These are phyloP conservation scores for Austroboletus olivaceoglutinosus DNA, from an alignment of 1,284 basidiomycete species.

Conservation along the genomic window DNA sequence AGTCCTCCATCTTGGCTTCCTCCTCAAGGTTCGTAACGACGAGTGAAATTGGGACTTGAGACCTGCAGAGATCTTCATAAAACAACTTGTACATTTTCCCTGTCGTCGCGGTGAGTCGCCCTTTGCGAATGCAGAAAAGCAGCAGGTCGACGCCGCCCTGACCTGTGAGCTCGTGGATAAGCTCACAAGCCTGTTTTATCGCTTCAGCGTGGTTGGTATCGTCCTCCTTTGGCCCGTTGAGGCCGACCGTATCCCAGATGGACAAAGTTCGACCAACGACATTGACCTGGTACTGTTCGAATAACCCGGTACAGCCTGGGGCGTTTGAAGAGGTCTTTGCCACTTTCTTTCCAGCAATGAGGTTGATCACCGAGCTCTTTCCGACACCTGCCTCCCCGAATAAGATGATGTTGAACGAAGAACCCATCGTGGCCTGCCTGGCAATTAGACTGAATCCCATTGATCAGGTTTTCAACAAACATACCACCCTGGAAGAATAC, in stretches of 20 bases:
- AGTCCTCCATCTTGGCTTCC: constrained; percentile 22
- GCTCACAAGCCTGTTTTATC: constrained; percentile 33
- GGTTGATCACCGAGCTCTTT: constrained; percentile 32
- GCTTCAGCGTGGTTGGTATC: constrained; percentile 22
- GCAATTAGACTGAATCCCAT: too few relatives aligned
- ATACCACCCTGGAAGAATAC: too few relatives aligned
- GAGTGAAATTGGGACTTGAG: constrained; percentile 28
- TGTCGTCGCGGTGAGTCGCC: constrained; percentile 30
- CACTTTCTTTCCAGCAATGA: constrained; percentile 13
- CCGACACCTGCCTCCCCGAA: constrained; percentile 31
- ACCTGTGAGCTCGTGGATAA: constrained; percentile 32
- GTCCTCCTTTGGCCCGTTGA: constrained; percentile 16
- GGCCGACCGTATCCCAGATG: constrained; percentile 39
- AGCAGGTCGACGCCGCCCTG: constrained; percentile 38
- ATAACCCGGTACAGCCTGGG: constrained; percentile 24
- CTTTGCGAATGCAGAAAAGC: constrained; percentile 35
- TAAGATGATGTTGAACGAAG: constrained; percentile 8
- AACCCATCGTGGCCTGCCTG: background rate
- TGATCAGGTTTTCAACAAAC: too few relatives aligned
- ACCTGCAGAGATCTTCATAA: constrained; percentile 33
- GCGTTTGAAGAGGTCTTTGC: constrained; percentile 17
- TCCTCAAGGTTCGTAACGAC: background rate
- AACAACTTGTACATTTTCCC: constrained; percentile 36
- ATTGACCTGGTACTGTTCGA: constrained; percentile 17
- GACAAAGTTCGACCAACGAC: constrained; percentile 19